These are phyloP conservation scores for Meripilus lineatus DNA, from an alignment of 1,284 basidiomycete genomes.

Conservation along the genomic window DNA sequence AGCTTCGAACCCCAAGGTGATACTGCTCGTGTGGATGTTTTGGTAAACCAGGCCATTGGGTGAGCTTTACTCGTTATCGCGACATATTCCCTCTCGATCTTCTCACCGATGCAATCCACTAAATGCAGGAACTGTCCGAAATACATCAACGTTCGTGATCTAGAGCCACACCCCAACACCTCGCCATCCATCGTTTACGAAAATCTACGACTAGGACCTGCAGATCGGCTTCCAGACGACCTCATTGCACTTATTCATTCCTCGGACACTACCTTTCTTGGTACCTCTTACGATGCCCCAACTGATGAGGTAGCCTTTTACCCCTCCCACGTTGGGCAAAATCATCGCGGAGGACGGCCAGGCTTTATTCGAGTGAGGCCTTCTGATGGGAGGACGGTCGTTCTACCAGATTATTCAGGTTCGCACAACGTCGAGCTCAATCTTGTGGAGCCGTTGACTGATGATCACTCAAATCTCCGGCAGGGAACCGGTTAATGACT, in stretches of 20 bases:
- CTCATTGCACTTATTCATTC: conserved; percentile 42
- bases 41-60: conserved; percentile 58
- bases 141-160: conserved; percentile 54
- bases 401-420: conserved; percentile 62
- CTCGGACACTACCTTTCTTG: conserved; percentile 53
- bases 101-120: background rate
- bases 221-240: conserved; percentile 43
- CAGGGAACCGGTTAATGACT: conserved; percentile 56
- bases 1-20: conserved; percentile 23
- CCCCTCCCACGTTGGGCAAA: conserved; percentile 60
- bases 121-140: conserved; percentile 56
- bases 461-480: conserved; percentile 1
- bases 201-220: conserved; percentile 26
- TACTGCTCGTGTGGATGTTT: conserved; percentile 25
- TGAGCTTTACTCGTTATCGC: conserved; percentile 19
- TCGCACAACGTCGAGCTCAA: conserved; percentile 10
- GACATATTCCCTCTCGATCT: background rate
- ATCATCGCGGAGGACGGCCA: conserved; percentile 56
- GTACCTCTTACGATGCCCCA: conserved; percentile 42
- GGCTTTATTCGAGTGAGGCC: conserved; percentile 56
- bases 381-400: conserved; percentile 47
- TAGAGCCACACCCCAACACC: conserved; percentile 36
- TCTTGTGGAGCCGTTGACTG: background rate
- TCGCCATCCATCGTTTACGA: conserved; percentile 34
- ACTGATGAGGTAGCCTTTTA: conserved; percentile 30